Percentiles rank a stretch among this genome's conserved stretches.
These are phyloP conservation scores for Ophiostoma quercus DNA, from an alignment of 2,329 filamentous ascomycete species.

Conservation along the genomic window DNA sequence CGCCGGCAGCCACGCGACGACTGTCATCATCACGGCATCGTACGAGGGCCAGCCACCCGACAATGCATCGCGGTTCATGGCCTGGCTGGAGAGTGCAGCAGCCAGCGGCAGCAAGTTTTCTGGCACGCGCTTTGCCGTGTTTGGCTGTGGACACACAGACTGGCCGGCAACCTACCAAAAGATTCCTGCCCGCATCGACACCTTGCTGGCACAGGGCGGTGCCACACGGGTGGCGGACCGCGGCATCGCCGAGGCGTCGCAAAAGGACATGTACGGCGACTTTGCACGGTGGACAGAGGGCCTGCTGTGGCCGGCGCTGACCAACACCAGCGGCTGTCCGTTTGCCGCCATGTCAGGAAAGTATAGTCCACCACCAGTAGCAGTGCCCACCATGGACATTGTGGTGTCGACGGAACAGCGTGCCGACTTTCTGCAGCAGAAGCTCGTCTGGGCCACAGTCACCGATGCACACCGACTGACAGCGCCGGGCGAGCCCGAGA, in stretches of 20 bases:
- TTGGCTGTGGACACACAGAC: constrained; percentile 54
- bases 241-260: constrained; percentile 55
- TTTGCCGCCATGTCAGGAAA: neutral
- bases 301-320: constrained; percentile 46
- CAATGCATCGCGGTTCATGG: constrained; percentile 52
- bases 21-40: constrained; percentile 61
- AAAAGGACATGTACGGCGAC: constrained; percentile 61
- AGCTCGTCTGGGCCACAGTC: constrained; percentile 48
- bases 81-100: constrained; percentile 12
- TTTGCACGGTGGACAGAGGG: constrained; percentile 64
- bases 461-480: constrained; percentile 46
- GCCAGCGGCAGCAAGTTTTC: neutral
- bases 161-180: constrained; percentile 61
- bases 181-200: constrained; percentile 59
- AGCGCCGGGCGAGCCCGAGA: constrained; percentile 33
- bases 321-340: constrained; percentile 37
- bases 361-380: neutral
- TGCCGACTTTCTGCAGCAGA: constrained; percentile 45
- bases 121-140: constrained; percentile 59
- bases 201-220: constrained; percentile 46
- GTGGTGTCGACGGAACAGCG: constrained; percentile 45
- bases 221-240: constrained; percentile 43
- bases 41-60: constrained; percentile 72
- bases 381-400: constrained; percentile 31
- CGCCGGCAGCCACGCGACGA: constrained; percentile 48